Conservation (phyloP, 139 green algal species). For the Closterium sp. region DNA sequence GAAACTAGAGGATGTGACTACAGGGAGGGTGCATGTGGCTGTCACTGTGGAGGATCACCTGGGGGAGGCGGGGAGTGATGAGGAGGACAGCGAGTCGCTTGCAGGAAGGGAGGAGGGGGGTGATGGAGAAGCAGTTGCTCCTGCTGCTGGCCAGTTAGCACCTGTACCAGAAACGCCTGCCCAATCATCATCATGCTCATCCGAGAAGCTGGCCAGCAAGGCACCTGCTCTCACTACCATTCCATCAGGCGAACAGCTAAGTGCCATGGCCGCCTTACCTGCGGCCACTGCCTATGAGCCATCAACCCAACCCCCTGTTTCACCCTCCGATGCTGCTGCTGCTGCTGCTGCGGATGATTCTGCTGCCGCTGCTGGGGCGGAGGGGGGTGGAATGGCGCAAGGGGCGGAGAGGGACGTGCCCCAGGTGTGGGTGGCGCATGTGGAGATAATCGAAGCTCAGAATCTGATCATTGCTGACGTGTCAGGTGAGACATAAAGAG, state of each 20-base stretch:
- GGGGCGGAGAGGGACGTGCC: background rate
- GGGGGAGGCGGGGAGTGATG: background rate
- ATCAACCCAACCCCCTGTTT: background rate
- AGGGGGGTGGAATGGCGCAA: no score
- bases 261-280: background rate
- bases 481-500: background rate
- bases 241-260: background rate
- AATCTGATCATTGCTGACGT: background rate
- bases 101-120: background rate
- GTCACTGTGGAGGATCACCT: conserved; percentile 11
- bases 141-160: background rate
- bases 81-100: background rate
- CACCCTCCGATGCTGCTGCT: no score
- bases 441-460: background rate
- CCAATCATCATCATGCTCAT: background rate
- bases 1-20: conserved; percentile 2
- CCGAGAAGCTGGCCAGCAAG: background rate
- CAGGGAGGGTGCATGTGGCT: conserved; percentile 16
- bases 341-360: no score
- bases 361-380: no score
- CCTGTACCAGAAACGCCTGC: background rate
- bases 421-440: background rate
- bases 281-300: background rate
- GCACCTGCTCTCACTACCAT: background rate
- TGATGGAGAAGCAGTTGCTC: no score